Evolutionary conservation across 2,329 filamentous ascomycete genomes (phyloP), one percentile per base, ranked within the genome.

Genomic region (Epicoccum nigrum): DNA sequence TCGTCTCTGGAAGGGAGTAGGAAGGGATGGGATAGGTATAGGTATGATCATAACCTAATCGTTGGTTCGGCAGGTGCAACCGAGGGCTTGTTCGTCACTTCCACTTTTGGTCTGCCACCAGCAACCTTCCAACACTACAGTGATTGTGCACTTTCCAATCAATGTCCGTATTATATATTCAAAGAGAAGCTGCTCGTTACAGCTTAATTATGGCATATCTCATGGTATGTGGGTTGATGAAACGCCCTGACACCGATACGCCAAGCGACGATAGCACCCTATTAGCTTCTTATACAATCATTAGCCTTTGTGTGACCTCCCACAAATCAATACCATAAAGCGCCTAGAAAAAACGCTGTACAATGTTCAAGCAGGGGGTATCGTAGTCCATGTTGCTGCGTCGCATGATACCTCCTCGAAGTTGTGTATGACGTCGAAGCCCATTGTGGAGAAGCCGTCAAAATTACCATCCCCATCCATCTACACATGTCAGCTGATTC

Each of bases 341-440:
- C 37, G 38, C 33, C 32, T 28, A 23, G 11, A 30, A 30, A 17
- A 8, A 11, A 33, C n/a, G 28, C 31, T 11, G 7, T 16, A 47
- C 21, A 11, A 15, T 8, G 13, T 37, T 64, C 51, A 74, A 41
- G 72, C 69, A n/a, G 77, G 70, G 47, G 79, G 76, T 63, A 81
- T 78, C 75, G 81, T 78, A 1, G 77, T 83, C 83, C 83, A 86
- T 7, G 82, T 84, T 41, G 81, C 79, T 35, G 83, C 83, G 69
- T 88, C 84, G 64, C 83, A 86, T 53, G 86, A 89, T 45, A 94
- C 83, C 71, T 95, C 89, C 64, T 96, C 90, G 71, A 92, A 95
- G 32, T 82, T 86, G 73, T 93, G 88, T 56, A 92, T 76, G 35
- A 89, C 83, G 57, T 85, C 85, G 67, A 95, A 95, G 1, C 90